Base-by-base conservation (phyloP, 306 rosid genomes). In the Rosa lucieae region DNA sequence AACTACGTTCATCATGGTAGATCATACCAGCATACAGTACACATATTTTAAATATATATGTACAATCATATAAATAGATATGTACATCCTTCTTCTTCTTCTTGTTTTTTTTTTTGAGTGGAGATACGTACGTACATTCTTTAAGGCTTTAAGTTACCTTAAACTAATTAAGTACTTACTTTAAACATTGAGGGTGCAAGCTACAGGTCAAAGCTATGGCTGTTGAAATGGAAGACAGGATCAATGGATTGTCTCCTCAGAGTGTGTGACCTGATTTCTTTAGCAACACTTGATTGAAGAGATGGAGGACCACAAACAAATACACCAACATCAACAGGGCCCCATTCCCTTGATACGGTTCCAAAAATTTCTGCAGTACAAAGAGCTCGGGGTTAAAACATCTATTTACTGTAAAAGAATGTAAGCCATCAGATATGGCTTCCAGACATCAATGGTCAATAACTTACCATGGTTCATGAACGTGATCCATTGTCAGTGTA, bases 291-390 rank as follows among this genome's bases (percentile, higher is more conserved):
- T n/a, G 90, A 11, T 63, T 91, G 90, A 77, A 94, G 97, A 26
- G 95, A 81, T 61, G 92, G 84, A 83, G 97, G 99, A 72, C 99
- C 99, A 79, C 99, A 94, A 40, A 92, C 93, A 51, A 94, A n/a
- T 6, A 94, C 92, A 26, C 95, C 99, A 12, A 81, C 88, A 76
- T 94, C 92, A 52, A 92, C 94, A 43, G 39, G 80, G 0, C 92
- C 92, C 94, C 97, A 91, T 62, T 81, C 74, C 80, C 87, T 89
- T 3, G 97, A 88, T 79, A 87, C 71, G 37, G 46, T 37, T 51
- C 59, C 92, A 55, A 92, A 89, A 65, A 86, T 92, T 73, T 86
- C 97, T 94, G 92, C 97, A 83, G 23, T 21, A 71, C 49, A 40
- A 72, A 58, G 13, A 12, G 9, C 18, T 26, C 9, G 9, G 12